A percentile compares a stretch with the other conserved stretches of the same genome.
phyloP scores from a whole-genome alignment of 2,329 filamentous ascomycete genomes.

The Drechslerella coelobrocha region DNA sequence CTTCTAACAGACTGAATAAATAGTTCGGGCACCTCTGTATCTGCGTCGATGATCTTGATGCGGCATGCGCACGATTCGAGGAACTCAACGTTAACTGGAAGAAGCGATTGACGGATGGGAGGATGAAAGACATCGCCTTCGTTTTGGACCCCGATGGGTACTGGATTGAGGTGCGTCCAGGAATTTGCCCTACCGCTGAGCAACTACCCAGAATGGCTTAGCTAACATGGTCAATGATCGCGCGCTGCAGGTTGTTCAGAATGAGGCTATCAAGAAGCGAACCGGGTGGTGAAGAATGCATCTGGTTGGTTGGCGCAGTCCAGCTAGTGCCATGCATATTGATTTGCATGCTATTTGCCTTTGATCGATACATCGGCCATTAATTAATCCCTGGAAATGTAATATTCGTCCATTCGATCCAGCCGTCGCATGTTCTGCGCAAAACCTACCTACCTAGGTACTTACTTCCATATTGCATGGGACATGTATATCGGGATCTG shows the following conservation, averaged over 20 bases:
- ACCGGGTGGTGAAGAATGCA: constrained; percentile 44
- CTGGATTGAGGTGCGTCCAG: constrained; percentile 70
- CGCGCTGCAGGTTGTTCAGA: constrained; percentile 70
- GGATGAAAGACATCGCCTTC: constrained; percentile 90
- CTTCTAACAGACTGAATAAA: background rate
- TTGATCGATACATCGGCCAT: too few species aligned
- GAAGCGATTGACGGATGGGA: constrained; percentile 89
- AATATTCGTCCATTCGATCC: too few species aligned
- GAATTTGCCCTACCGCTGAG: background rate
- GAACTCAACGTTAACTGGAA: constrained; percentile 84
- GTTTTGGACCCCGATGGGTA: constrained; percentile 86
- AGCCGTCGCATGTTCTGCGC: too few species aligned
- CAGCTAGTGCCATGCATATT: too few species aligned
- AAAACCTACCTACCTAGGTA: too few species aligned
- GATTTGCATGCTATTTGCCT: too few species aligned
- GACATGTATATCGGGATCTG: too few species aligned
- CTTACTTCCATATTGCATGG: too few species aligned
- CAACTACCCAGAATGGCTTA: too few species aligned
- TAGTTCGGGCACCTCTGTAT: constrained; percentile 60
- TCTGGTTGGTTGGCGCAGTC: background rate
- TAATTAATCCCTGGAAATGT: too few species aligned
- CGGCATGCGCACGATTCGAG: constrained; percentile 86
- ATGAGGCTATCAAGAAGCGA: constrained; percentile 68
- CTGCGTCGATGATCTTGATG: constrained; percentile 84
- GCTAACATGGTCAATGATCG: background rate